A percentile compares a stretch with the other conserved stretches of the same genome.
Evolutionary conservation across 805 yeast species (phyloP).

Genomic region (Starmera amethionina): DNA sequence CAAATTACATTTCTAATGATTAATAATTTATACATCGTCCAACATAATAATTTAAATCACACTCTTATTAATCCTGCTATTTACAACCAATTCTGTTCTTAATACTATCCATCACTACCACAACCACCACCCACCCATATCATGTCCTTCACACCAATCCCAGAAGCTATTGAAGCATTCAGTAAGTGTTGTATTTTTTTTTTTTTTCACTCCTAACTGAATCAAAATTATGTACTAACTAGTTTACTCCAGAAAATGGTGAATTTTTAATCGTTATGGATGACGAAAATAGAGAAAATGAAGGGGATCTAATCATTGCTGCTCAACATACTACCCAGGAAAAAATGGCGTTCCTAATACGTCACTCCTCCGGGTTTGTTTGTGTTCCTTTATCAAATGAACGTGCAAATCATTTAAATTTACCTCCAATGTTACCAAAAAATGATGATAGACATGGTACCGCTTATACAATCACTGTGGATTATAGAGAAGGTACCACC

Average conservation of each 20-base stretch:
- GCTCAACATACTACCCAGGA: constrained; percentile 71
- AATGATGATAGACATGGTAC: constrained; percentile 86
- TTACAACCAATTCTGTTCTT: no score
- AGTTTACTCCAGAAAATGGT: constrained; percentile 12
- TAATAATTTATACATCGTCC: no score
- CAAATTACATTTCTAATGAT: no score
- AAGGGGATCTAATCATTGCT: constrained; percentile 94
- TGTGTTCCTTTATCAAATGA: constrained; percentile 80
- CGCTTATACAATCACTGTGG: constrained; percentile 92
- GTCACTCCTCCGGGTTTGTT: constrained; percentile 82
- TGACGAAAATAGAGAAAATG: constrained; percentile 92
- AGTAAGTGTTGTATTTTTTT: constrained; percentile 26
- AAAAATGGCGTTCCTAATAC: constrained; percentile 90
- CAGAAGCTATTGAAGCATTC: constrained; percentile 66
- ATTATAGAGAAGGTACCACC: constrained; percentile 78
- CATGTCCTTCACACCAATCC: constrained; percentile 38
- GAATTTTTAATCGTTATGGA: constrained; percentile 92
- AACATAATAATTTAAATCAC: no score
- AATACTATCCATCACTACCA: no score
- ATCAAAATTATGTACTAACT: no score
- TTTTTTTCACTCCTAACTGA: no score
- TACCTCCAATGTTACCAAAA: constrained; percentile 57
- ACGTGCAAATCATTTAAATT: constrained; percentile 69
- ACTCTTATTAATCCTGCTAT: no score
- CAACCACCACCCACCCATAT: no score